Evolutionary conservation across 176 grass and related monocot genomes (phyloP).

Genomic region (Zea mays): DNA sequence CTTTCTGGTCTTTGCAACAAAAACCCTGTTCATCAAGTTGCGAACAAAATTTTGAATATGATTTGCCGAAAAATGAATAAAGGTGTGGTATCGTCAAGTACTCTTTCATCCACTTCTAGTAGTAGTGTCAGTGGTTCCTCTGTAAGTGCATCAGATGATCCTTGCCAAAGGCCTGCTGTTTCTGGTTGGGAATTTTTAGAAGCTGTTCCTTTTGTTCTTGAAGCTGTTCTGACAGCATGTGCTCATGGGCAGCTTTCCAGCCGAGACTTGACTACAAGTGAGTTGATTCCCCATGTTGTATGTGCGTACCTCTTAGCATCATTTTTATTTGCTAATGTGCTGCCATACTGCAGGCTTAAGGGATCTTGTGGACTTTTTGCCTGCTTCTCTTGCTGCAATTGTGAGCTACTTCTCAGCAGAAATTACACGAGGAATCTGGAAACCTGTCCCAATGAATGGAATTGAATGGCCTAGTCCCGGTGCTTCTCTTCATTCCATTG

Average conservation of each 20-base stretch:
- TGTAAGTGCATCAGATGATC: constrained; percentile 64
- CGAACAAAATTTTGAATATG: constrained; percentile 97
- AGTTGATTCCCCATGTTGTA: constrained; percentile 32
- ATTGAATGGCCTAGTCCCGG: constrained; percentile 90
- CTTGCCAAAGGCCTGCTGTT: constrained; percentile 66
- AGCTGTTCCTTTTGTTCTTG: constrained; percentile 96
- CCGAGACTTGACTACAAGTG: constrained; percentile 91
- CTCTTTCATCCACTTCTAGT: constrained; percentile 71
- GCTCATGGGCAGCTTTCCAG: constrained; percentile 88
- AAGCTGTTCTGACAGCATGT: constrained; percentile 96
- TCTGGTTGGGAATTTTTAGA: constrained; percentile 96
- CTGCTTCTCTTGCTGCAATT: constrained; percentile 90
- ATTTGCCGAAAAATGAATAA: constrained; percentile 86
- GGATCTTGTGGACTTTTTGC: constrained; percentile 91
- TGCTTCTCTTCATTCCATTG: constrained; percentile 76
- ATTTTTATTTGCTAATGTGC: constrained; percentile 29
- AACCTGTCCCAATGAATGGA: constrained; percentile 93
- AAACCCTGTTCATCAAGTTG: constrained; percentile 88
- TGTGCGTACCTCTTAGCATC: constrained; percentile 13
- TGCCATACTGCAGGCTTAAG: constrained; percentile 67
- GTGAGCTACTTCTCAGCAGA: constrained; percentile 96
- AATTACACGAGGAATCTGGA: constrained; percentile 99
- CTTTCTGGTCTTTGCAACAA: constrained; percentile 86
- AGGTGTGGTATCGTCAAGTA: constrained; percentile 49
- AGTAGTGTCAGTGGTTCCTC: constrained; percentile 73